Evolutionary conservation across 805 yeast species (phyloP).

Genomic region (Wickerhamiella cacticola): DNA sequence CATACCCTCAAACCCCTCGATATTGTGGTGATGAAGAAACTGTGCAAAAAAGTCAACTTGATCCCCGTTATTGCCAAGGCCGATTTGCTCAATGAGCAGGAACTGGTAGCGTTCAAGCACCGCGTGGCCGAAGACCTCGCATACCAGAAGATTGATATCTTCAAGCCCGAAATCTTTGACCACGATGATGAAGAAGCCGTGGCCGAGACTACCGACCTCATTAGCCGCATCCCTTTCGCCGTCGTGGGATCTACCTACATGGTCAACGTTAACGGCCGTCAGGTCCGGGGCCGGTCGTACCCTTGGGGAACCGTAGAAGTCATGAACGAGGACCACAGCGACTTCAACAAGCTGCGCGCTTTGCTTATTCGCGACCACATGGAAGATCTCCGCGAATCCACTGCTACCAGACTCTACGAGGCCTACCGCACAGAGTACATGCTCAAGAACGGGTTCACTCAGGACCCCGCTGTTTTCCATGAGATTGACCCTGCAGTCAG

Average conservation of each 20-base stretch:
- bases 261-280: conserved; percentile 59
- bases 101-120: conserved; percentile 60
- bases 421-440: conserved; percentile 79
- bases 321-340: conserved; percentile 88
- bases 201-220: conserved; percentile 50
- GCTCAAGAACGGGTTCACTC: conserved; percentile 70
- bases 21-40: conserved; percentile 71
- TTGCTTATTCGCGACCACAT: conserved; percentile 77
- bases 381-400: conserved; percentile 86
- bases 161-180: conserved; percentile 66
- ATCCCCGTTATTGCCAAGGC: conserved; percentile 93
- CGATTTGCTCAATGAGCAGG: conserved; percentile 83
- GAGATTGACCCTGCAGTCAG: conserved; percentile 87
- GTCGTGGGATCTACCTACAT: conserved; percentile 80
- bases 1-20: conserved; percentile 84
- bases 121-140: conserved; percentile 67
- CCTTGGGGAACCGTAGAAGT: conserved; percentile 98
- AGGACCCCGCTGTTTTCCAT: conserved; percentile 84
- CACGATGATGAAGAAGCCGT: conserved; percentile 77
- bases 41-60: conserved; percentile 83
- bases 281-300: conserved; percentile 80
- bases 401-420: conserved; percentile 68
- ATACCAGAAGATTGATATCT: conserved; percentile 60
- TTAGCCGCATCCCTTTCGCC: conserved; percentile 77
- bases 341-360: conserved; percentile 79